These are phyloP conservation scores for Cylindrotheca fusiformis DNA, from an alignment of 108 stramenopile genomes.

Conservation along the genomic window DNA sequence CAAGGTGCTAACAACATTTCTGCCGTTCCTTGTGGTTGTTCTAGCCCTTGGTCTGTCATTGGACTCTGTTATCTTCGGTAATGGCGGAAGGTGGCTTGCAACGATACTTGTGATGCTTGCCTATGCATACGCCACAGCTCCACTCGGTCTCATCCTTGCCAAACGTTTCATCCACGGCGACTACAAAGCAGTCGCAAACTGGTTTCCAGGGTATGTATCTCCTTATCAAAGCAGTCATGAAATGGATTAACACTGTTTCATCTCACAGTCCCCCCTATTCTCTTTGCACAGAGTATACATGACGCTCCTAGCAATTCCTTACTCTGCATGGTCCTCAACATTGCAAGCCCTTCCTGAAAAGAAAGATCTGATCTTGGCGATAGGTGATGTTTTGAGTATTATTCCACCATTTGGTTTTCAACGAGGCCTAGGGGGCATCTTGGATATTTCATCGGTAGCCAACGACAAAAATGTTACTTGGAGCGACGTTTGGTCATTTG, in stretches of 20 bases:
- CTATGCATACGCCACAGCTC: constrained; percentile 37
- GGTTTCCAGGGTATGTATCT: constrained; percentile 44
- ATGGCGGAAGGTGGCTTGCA: constrained; percentile 37
- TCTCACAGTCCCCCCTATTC: too few relatives aligned
- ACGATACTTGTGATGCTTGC: constrained; percentile 23
- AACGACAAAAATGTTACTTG: constrained; percentile 36
- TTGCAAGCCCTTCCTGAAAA: constrained; percentile 23
- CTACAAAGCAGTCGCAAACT: constrained; percentile 29
- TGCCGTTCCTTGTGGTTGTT: constrained; percentile 27
- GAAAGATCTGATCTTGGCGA: constrained; percentile 14
- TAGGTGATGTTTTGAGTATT: constrained; percentile 40
- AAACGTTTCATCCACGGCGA: constrained; percentile 33
- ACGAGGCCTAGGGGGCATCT: constrained; percentile 34
- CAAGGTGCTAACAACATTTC: constrained; percentile 20
- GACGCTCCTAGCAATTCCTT: constrained; percentile 28
- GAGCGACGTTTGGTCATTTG: constrained; percentile 36
- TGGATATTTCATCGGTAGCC: constrained; percentile 21
- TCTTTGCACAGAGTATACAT: constrained; percentile 23
- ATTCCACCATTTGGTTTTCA: constrained; percentile 41
- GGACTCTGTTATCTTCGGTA: constrained; percentile 26
- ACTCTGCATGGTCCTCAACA: constrained; percentile 19
- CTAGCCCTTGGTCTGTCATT: constrained; percentile 30
- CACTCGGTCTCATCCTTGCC: constrained; percentile 40
- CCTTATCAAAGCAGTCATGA: too few relatives aligned
- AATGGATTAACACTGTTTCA: too few relatives aligned